Percentiles rank a stretch among this genome's conserved stretches.
Conservation (phyloP, 1,284 basidiomycete genomes). For the Acaromyces ingoldii region DNA sequence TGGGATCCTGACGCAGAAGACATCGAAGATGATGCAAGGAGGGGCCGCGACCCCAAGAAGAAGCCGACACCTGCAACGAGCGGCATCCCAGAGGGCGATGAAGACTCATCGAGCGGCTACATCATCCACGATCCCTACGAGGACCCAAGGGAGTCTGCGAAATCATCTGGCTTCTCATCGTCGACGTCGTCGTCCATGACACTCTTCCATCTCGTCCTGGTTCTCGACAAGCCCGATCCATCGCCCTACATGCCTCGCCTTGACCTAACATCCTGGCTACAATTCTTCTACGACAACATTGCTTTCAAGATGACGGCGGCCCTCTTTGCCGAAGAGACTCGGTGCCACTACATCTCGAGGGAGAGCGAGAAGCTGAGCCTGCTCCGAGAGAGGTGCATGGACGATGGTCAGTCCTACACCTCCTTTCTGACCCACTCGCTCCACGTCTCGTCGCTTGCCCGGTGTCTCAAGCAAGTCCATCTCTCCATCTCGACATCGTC, state of each 20-base stretch:
- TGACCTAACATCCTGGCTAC: slow-evolving; percentile 34
- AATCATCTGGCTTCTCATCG: background rate
- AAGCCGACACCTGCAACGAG: background rate
- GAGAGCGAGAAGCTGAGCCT: slow-evolving; percentile 32
- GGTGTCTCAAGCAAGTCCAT: slow-evolving; percentile 30
- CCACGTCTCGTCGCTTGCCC: slow-evolving; percentile 36
- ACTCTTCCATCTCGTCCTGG: slow-evolving; percentile 46
- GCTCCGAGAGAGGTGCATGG: slow-evolving; percentile 37
- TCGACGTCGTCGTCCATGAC: slow-evolving; percentile 10
- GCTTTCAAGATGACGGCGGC: slow-evolving; percentile 49
- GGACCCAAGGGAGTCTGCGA: background rate
- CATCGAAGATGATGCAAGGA: background rate
- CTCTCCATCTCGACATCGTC: slow-evolving; percentile 32
- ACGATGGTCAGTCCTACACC: slow-evolving; percentile 27
- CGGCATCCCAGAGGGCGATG: background rate
- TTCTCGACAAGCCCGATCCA: slow-evolving; percentile 46
- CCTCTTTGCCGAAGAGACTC: slow-evolving; percentile 41
- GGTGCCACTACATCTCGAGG: slow-evolving; percentile 27
- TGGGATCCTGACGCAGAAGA: slow-evolving; percentile 14
- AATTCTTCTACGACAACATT: slow-evolving; percentile 46
- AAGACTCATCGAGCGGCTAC: background rate
- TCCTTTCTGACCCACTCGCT: slow-evolving; percentile 28
- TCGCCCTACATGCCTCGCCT: slow-evolving; percentile 22
- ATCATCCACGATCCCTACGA: background rate
- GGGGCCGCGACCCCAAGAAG: background rate